Conservation (phyloP, 2,329 filamentous ascomycete species). For the Ophiostoma australiae region DNA sequence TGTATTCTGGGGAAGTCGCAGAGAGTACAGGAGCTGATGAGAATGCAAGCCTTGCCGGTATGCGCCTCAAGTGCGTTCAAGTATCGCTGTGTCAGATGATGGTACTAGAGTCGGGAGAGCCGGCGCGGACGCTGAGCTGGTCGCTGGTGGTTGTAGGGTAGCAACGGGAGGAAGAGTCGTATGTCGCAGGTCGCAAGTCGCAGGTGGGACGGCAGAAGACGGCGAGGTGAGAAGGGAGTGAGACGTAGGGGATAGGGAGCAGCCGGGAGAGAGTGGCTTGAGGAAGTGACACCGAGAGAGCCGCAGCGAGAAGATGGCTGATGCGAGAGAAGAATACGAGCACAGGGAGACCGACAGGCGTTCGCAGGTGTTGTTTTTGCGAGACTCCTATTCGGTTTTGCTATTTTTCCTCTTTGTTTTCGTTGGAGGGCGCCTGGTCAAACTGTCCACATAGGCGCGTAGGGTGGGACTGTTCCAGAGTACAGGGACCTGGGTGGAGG, state of each 20-base stretch:
- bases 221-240: neutral
- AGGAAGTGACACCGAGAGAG: neutral
- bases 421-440: slow-evolving; percentile 12
- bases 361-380: slow-evolving; percentile 1
- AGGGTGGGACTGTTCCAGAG: slow-evolving; percentile 15
- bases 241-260: neutral
- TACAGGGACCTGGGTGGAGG: neutral
- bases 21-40: neutral
- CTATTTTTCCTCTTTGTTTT: neutral
- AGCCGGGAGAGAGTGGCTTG: neutral
- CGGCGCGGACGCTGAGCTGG: neutral
- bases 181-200: neutral
- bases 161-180: neutral
- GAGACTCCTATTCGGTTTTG: neutral
- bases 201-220: neutral
- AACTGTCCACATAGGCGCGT: slow-evolving; percentile 10
- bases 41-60: neutral
- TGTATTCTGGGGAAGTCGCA: neutral
- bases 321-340: neutral
- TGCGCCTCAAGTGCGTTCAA: slow-evolving; percentile 1
- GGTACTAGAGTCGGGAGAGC: slow-evolving; percentile 4
- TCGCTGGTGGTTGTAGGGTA: neutral
- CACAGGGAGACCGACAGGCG: neutral
- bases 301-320: slow-evolving; percentile 5
- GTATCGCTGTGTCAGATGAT: neutral